phyloP scores from a whole-genome alignment of 345 rosid genomes.

The Populus nigra region DNA sequence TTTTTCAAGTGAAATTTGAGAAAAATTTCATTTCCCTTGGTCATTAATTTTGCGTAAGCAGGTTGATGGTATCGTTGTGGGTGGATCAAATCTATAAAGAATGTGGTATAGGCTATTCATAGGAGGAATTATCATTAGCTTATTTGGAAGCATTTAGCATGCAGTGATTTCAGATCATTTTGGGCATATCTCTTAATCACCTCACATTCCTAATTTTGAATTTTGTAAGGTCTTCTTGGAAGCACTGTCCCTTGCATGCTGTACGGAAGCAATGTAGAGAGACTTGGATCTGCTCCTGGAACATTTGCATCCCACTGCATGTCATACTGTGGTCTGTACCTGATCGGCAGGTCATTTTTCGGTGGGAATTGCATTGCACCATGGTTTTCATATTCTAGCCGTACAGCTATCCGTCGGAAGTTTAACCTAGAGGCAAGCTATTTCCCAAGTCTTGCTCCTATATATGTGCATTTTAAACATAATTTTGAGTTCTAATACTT shows the following conservation, averaged over 20 bases:
- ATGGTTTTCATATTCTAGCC: conserved; percentile 71
- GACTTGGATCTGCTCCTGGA: conserved; percentile 72
- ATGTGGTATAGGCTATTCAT: neutral
- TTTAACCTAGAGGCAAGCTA: conserved; percentile 85
- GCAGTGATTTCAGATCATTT: neutral
- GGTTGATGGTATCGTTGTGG: neutral
- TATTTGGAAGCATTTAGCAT: neutral
- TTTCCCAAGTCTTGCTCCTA: conserved; percentile 2
- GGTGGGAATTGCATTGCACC: conserved; percentile 89
- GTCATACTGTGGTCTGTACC: conserved; percentile 65
- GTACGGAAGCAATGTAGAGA: conserved; percentile 85
- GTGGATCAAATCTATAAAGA: neutral
- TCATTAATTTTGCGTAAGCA: neutral
- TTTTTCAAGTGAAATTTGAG: neutral
- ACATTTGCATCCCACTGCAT: conserved; percentile 80
- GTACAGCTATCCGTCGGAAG: conserved; percentile 70
- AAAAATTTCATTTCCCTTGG: neutral
- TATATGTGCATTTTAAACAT: neutral
- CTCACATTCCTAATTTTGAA: neutral
- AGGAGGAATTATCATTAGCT: neutral
- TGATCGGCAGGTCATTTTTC: conserved; percentile 58
- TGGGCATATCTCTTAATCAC: neutral
- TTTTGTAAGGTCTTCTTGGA: conserved; percentile 76
- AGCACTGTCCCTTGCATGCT: conserved; percentile 81
- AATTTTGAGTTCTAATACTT: neutral